Base-by-base conservation (phyloP, 1,284 basidiomycete genomes). In the Xerocomus minutiporus region DNA sequence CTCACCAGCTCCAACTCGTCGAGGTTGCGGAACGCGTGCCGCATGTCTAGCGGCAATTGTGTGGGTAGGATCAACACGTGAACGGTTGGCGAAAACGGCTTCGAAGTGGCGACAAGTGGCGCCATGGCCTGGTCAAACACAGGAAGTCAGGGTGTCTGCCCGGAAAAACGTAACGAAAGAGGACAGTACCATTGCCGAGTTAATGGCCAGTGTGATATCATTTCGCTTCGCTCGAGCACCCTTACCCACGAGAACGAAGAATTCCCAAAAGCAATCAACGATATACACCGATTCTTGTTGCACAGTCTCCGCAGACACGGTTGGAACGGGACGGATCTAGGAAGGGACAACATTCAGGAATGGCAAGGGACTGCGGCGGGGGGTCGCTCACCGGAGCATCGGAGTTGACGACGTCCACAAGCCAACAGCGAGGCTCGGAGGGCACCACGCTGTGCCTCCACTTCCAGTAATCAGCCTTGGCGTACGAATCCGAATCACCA, bases 391-490 rank as follows among this genome's bases (percentile, higher is more conserved):
- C 84, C 40, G 71, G 59, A 36, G 69, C 59, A 17, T 65, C 65
- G n/a, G 51, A 59, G 34, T 71, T 62, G 2, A 59, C 57, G 2
- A 70, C 63, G 53, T 82, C 75, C 26, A 89, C 74, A 34, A 72
- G 70, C 85, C 86, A 89, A 23, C 82, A 70, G 46, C 72, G 72
- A 45, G 81, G 81, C 40, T 76, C 75, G 5, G 62, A 59, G 8
- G 66, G 59, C n/a, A 64, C 52, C 26, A 73, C 65, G 11, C 61
- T 63, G 15, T 71, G 68, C 59, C 83, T 76, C 84, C 85, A 91
- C 59, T 69, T 78, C 88, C 88, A 91, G 65, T 91, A 85, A 60
- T 89, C 81, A 1, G 88, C 88, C 43, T 78, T 81, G 4, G 87
- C 87, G 63, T 83, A 88, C 2, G 77, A 76, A 0, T 82, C 81